phyloP scores from a whole-genome alignment of 2,329 filamentous ascomycete genomes.

The Xylaria sp. region DNA sequence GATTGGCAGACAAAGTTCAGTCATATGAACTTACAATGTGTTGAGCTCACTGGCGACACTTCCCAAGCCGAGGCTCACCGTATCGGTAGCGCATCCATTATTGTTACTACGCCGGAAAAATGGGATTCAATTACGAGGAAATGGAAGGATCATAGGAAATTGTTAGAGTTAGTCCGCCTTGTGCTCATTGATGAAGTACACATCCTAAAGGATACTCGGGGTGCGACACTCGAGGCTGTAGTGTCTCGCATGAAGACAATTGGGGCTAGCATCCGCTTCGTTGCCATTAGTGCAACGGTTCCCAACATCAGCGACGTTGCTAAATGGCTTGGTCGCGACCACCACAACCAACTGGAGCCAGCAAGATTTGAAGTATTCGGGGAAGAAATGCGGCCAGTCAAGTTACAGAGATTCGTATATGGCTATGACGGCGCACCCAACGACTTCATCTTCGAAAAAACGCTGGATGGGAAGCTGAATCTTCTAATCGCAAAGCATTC shows the following conservation, averaged over 20 bases:
- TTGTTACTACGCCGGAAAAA: constrained; percentile 89
- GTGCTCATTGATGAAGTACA: constrained; percentile 91
- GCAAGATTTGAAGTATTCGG: constrained; percentile 77
- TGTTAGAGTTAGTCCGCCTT: constrained; percentile 80
- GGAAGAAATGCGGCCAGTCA: constrained; percentile 83
- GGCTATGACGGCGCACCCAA: constrained; percentile 74
- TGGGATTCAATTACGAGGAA: constrained; percentile 91
- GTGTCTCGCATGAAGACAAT: constrained; percentile 89
- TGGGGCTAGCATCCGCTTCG: constrained; percentile 78
- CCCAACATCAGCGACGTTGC: constrained; percentile 86
- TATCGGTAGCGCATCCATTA: constrained; percentile 80
- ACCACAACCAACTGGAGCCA: constrained; percentile 68
- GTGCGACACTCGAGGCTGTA: constrained; percentile 83
- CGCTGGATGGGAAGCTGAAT: constrained; percentile 73
- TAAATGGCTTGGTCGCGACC: constrained; percentile 77
- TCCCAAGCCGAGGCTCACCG: constrained; percentile 72
- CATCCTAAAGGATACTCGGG: constrained; percentile 81
- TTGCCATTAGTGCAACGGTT: constrained; percentile 85
- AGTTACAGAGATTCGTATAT: constrained; percentile 79
- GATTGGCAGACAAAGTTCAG: constrained; percentile 84
- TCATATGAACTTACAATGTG: constrained; percentile 73
- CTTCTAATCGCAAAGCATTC: constrained; percentile 74
- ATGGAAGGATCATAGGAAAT: constrained; percentile 81
- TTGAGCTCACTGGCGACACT: constrained; percentile 85
- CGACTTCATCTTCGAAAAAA: constrained; percentile 80